Evolutionary conservation across 139 green algal species (phyloP), one percentile per base, ranked within the genome.

Genomic region (Bryopsis sp.): DNA sequence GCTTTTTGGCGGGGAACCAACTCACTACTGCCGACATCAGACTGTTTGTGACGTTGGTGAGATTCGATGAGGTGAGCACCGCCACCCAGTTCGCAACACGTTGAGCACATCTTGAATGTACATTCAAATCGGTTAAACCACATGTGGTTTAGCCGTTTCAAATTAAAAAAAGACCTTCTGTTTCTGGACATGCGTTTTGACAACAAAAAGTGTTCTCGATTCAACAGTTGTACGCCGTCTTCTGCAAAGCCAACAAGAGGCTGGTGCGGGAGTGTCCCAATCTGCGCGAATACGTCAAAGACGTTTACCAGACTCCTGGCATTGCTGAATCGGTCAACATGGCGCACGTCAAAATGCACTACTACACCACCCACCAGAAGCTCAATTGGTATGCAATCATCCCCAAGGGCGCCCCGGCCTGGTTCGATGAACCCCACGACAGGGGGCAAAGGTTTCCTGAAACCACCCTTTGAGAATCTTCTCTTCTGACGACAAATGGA

Each of bases 1-100:
- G 89, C 26, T 99, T 92, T 82, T 62, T 99, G 2, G 78, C 77
- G 0, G 92, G 93, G 24, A 68, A 86, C 66, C 28, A 38, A n/a
- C 68, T 99, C n/a, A 99, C 94, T 6, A 90, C 96, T 70, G 89
- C 89, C 1, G 94, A 99, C 73, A 73, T 98, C 35, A 79, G 94
- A 5, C 79, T 98, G 32, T 99, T 98, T 77, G 74, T 82, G 54
- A 93, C 76, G 24, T 74, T 88, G 37, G 82, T 88, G 47, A 75
- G 82, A 60, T 88, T 90, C 72, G 85, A 90, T 43, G 70, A 80
- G 64, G 82, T 86, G 33, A 38, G 67, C n/a, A 64, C 57, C n/a
- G n/a, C n/a, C n/a, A n/a, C n/a, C n/a, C n/a, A n/a, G n/a, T n/a
- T n/a, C n/a, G n/a, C n/a, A n/a, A n/a, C n/a, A n/a, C n/a, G n/a